phyloP scores from a whole-genome alignment of 1,139 yeast genomes.

The Candida pseudocylindracea region DNA sequence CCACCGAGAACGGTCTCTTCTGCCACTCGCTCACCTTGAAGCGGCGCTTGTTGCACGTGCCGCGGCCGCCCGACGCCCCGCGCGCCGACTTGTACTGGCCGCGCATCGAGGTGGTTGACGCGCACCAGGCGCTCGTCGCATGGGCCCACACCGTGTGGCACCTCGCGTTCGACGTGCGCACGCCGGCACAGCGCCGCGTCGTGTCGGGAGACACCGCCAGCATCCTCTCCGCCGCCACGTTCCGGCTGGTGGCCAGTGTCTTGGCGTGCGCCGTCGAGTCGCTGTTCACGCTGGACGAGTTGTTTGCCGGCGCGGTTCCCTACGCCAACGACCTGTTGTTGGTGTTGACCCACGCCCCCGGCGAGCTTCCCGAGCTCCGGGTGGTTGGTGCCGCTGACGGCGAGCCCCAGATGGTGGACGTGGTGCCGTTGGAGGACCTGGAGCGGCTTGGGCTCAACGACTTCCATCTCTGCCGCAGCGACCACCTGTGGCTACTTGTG shows the following conservation, averaged over 20 bases:
- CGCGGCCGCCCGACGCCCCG: constrained; percentile 36
- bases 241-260: constrained; percentile 30
- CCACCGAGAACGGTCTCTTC: constrained; percentile 63
- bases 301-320: constrained; percentile 61
- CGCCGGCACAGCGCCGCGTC: constrained; percentile 1
- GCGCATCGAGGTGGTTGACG: constrained; percentile 41
- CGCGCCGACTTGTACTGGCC: constrained; percentile 81
- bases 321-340: constrained; percentile 46
- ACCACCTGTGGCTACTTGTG: constrained; percentile 29
- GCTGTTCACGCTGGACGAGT: constrained; percentile 28
- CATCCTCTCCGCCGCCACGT: constrained; percentile 46
- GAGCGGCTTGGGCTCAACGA: constrained; percentile 59
- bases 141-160: constrained; percentile 76
- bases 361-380: constrained; percentile 42
- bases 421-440: constrained; percentile 38
- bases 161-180: constrained; percentile 12
- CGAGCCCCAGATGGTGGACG: constrained; percentile 68
- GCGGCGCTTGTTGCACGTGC: constrained; percentile 22
- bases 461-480: constrained; percentile 31
- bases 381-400: constrained; percentile 44
- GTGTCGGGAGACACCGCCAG: constrained; percentile 11
- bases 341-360: constrained; percentile 30
- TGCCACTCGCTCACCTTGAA: constrained; percentile 27
- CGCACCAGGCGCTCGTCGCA: constrained; percentile 49
- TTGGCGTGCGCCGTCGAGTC: constrained; percentile 35